phyloP scores from a whole-genome alignment of 179 eudicot species.

The Spinacia oleracea region DNA sequence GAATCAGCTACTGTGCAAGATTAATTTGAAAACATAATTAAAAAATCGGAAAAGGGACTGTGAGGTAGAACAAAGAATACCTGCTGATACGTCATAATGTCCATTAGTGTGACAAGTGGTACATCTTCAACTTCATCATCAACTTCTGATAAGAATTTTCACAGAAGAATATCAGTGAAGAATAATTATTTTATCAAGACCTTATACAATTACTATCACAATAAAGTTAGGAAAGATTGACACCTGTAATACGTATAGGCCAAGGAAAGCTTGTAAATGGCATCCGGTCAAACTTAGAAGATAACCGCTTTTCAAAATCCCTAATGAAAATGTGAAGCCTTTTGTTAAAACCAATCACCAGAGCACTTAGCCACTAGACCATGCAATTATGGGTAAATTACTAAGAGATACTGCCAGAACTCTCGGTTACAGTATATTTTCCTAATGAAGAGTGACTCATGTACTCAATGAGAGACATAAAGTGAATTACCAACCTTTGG shows the following conservation, averaged over 20 bases:
- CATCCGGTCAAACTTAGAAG: slow-evolving; percentile 59
- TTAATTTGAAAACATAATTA: background rate
- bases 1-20: background rate
- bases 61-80: slow-evolving; percentile 32
- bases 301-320: slow-evolving; percentile 49
- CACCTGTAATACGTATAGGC: slow-evolving; percentile 53
- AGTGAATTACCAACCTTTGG: slow-evolving; percentile 44
- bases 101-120: slow-evolving; percentile 71
- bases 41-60: background rate
- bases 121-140: slow-evolving; percentile 40
- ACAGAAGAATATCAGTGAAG: slow-evolving; percentile 7
- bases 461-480: background rate
- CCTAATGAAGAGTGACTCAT: background rate
- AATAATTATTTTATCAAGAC: background rate
- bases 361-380: background rate
- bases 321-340: slow-evolving; percentile 29
- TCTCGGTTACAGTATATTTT: slow-evolving; percentile 1
- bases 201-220: background rate
- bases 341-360: background rate
- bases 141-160: slow-evolving; percentile 46
- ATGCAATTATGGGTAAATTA: background rate
- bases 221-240: background rate
- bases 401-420: background rate
- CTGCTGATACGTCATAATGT: slow-evolving; percentile 59
- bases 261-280: slow-evolving; percentile 73